Evolutionary conservation across 1,139 yeast genomes (phyloP).

Genomic region (Arxiozyma bovina): DNA sequence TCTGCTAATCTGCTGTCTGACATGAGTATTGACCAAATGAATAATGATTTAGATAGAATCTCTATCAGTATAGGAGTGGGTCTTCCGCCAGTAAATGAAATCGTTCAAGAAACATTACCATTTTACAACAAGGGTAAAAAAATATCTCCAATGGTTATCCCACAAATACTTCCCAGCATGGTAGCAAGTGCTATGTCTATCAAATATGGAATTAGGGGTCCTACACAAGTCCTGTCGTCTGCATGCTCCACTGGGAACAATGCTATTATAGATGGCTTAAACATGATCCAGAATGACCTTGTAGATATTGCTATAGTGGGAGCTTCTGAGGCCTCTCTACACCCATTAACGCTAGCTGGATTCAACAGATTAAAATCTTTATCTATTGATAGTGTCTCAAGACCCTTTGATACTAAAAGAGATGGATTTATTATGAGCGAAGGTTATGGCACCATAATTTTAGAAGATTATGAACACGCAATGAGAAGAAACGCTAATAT

Average conservation of each 20-base stretch:
- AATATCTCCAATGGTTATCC: conserved; percentile 80
- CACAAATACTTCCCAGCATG: conserved; percentile 80
- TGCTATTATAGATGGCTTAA: conserved; percentile 85
- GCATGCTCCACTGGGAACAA: conserved; percentile 98
- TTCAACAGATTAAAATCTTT: conserved; percentile 85
- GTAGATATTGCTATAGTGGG: conserved; percentile 89
- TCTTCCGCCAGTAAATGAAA: conserved; percentile 79
- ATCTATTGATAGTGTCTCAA: conserved; percentile 54
- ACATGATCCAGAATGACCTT: conserved; percentile 70
- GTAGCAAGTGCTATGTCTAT: conserved; percentile 90
- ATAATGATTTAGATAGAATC: conserved; percentile 1
- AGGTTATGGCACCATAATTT: conserved; percentile 74
- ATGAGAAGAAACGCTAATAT: conserved; percentile 52
- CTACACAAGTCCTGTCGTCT: conserved; percentile 80
- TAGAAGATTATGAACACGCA: conserved; percentile 78
- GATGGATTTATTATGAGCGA: conserved; percentile 90
- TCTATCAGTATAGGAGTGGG: conserved; percentile 63
- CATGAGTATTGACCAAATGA: conserved; percentile 10
- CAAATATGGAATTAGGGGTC: conserved; percentile 66
- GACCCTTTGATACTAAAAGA: conserved; percentile 78
- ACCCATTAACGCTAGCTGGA: conserved; percentile 83
- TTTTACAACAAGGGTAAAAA: conserved; percentile 55
- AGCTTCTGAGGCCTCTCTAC: conserved; percentile 80
- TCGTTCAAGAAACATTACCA: conserved; percentile 48
- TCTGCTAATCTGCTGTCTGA: conserved; percentile 43